A percentile compares a stretch with the other conserved stretches of the same genome.
Conservation (phyloP, 2,329 filamentous ascomycete species). For the Pestalotiopsis sp. region DNA sequence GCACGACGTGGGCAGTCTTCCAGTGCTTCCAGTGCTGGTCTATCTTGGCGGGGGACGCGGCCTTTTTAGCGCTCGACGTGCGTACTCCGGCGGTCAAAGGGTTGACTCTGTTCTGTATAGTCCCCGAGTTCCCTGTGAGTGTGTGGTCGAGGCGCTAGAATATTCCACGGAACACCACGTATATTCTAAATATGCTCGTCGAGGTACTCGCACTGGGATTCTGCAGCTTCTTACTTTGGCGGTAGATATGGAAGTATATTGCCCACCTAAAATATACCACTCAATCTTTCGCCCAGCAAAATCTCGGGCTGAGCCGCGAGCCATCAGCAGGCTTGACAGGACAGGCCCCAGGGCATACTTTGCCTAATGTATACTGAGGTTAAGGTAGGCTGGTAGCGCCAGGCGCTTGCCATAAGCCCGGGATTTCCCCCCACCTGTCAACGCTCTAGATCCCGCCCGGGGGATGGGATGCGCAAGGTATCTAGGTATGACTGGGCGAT, state of each 20-base stretch:
- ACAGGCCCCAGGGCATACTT: background rate
- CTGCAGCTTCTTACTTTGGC: background rate
- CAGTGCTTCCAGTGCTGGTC: background rate
- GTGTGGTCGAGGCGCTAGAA: slow-evolving; percentile 1
- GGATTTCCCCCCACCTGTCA: background rate
- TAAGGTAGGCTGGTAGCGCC: background rate
- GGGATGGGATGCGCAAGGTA: background rate
- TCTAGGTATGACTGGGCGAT: background rate
- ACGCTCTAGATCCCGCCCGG: background rate
- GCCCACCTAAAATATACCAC: background rate
- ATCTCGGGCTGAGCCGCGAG: background rate
- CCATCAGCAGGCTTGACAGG: background rate
- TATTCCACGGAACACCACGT: slow-evolving; percentile 1
- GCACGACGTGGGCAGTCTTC: background rate
- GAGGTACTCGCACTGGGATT: background rate
- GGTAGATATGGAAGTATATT: background rate
- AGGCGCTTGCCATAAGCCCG: background rate
- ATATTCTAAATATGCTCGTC: no score
- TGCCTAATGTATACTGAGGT: background rate
- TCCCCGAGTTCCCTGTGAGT: background rate
- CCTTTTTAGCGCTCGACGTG: background rate
- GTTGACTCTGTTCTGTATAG: background rate
- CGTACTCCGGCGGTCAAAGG: background rate
- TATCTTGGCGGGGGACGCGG: background rate
- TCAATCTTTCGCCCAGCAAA: background rate